Evolutionary conservation across 768 basidiomycete species (phyloP).

Genomic region (Leccinum aurantiacum): DNA sequence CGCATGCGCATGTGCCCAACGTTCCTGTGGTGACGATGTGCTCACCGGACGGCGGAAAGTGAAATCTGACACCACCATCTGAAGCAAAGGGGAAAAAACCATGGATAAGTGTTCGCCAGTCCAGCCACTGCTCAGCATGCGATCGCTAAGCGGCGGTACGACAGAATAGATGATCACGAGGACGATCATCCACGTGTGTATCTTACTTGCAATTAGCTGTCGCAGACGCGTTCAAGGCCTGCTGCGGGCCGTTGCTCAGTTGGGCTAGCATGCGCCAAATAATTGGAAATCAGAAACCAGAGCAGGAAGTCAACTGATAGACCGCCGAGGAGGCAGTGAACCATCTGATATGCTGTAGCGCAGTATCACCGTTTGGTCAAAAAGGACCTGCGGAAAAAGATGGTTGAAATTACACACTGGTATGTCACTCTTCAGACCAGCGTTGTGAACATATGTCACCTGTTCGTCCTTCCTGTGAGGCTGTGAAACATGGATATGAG

Average conservation of each 20-base stretch:
- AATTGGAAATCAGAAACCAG: conserved; percentile 42
- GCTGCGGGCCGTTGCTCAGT: conserved; percentile 33
- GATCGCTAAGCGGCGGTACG: not conserved
- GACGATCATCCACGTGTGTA: conserved; percentile 31
- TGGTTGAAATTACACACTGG: conserved; percentile 38
- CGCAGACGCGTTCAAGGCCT: conserved; percentile 40
- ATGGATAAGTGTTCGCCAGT: conserved; percentile 16
- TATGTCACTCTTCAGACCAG: conserved; percentile 6
- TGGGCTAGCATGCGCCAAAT: conserved; percentile 36
- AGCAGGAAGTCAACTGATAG: conserved; percentile 38
- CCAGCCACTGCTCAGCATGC: not conserved
- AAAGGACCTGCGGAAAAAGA: not conserved
- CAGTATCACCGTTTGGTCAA: conserved; percentile 14
- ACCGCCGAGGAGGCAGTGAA: conserved; percentile 36
- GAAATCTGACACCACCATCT: not conserved
- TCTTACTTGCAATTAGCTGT: conserved; percentile 26
- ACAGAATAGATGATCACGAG: conserved; percentile 23
- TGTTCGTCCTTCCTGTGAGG: conserved; percentile 36
- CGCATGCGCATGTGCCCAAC: conserved; percentile 21
- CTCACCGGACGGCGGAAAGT: conserved; percentile 9
- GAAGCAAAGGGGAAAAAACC: not conserved
- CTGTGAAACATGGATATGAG: conserved; percentile 40
- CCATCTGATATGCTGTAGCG: conserved; percentile 28
- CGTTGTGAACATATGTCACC: conserved; percentile 10
- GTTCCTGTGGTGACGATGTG: conserved; percentile 23